phyloP scores from a whole-genome alignment of 129 eudicot species.

The Saussurea involucrata region DNA sequence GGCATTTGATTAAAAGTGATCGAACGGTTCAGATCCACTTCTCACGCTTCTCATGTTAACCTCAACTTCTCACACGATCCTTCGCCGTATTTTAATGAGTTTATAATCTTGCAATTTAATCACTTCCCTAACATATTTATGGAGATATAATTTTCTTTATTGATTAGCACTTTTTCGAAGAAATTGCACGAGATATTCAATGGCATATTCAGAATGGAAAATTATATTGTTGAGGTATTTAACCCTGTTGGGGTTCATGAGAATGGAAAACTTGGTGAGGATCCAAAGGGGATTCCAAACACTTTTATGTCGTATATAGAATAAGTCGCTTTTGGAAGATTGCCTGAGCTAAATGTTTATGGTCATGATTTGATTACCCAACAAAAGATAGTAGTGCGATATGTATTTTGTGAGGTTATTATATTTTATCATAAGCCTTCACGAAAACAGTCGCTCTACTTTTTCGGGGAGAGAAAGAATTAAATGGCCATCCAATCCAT shows the following conservation, averaged over 20 bases:
- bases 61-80: too few relatives aligned
- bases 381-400: conserved; percentile 90
- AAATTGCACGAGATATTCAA: conserved; percentile 83
- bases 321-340: conserved; percentile 97
- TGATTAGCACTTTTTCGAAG: conserved; percentile 75
- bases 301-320: conserved; percentile 94
- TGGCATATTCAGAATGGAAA: conserved; percentile 77
- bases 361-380: conserved; percentile 98
- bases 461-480: too few relatives aligned
- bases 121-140: neutral
- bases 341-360: conserved; percentile 82
- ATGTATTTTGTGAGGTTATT: conserved; percentile 5
- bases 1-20: too few relatives aligned
- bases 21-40: too few relatives aligned
- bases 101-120: neutral
- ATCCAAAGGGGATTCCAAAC: conserved; percentile 97
- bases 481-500: too few relatives aligned
- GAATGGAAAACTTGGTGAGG: conserved; percentile 90
- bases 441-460: too few relatives aligned
- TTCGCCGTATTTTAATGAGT: neutral
- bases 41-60: too few relatives aligned
- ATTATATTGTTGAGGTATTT: conserved; percentile 82
- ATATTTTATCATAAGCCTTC: neutral
- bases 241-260: conserved; percentile 98
- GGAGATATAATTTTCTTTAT: too few relatives aligned